Base-by-base conservation (phyloP, 2,329 filamentous ascomycete species). In the Penicillium sp. region DNA sequence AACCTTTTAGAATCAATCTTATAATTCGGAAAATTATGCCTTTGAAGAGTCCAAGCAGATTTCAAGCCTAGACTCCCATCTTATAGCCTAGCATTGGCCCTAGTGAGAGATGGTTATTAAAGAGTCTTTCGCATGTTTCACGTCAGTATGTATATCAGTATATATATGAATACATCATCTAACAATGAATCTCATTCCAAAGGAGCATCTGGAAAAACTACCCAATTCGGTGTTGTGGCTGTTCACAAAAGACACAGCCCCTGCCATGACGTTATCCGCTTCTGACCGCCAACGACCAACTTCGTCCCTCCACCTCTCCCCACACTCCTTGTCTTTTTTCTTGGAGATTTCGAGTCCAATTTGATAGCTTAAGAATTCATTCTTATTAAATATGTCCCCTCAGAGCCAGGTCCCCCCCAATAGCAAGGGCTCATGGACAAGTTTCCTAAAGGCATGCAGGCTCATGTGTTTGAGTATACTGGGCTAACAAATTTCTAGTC, bases 351-450 rank as follows among this genome's bases (percentile, higher is more conserved):
- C 46, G 10, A 51, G 50, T 38, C 56, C 25, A 38, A 27, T 13
- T 17, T 46, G 19, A 35, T 46, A 43, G 41, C 41, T 31, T 13
- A 13, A 35, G 21, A 13, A 13, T 29, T 33, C 40, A 37, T 37
- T 27, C 50, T 38, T 49, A 45, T 21, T 17, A 37, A 73, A 69
- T 62, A 69, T 69, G 62, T 70, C 73, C 51, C 69, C 77, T 61
- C 75, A 73, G 49, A 73, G 71, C 33, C 72, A 70, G 41, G 70
- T 80, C 37, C 74, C 78, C 42, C 67, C 73, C 49, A 62, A 69
- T 54, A 79, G 77, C 65, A 78, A 77, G 62, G 74, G 75, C 58
- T 77, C 75, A 33, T 81, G 78, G 78, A 70, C 77, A 10, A 78
- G 77, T 54, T 81, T 81, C 62, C 70, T 81, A 41, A 80, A 79